Evolutionary conservation across 805 yeast genomes (phyloP).

Genomic region (Ogataea pilisensis): DNA sequence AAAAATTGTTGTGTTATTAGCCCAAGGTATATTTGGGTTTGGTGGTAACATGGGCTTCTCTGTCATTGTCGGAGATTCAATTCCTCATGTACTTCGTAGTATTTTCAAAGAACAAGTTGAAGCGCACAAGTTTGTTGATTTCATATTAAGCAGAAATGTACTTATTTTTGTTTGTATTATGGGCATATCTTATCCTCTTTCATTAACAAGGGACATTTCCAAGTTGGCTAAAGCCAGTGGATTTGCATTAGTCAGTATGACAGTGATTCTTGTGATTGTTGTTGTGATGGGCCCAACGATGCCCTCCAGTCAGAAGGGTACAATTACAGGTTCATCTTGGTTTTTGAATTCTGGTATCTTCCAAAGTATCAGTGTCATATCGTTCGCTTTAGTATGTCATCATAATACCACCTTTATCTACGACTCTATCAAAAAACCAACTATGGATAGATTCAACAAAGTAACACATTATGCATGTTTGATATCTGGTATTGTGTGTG

Average conservation of each 20-base stretch:
- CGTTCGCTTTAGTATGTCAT: slow-evolving; percentile 94
- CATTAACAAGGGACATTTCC: slow-evolving; percentile 76
- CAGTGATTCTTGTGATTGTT: slow-evolving; percentile 69
- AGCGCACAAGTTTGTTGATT: slow-evolving; percentile 36
- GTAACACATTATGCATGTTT: slow-evolving; percentile 83
- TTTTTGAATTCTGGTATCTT: slow-evolving; percentile 63
- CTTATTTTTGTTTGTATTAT: slow-evolving; percentile 67
- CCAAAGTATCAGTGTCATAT: slow-evolving; percentile 90
- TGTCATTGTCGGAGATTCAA: slow-evolving; percentile 90
- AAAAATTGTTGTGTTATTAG: slow-evolving; percentile 56
- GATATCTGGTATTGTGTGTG: slow-evolving; percentile 76
- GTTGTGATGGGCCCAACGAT: slow-evolving; percentile 67
- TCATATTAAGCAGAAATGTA: slow-evolving; percentile 63
- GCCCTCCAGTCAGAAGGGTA: slow-evolving; percentile 44
- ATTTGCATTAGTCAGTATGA: slow-evolving; percentile 82
- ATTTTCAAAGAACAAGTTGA: slow-evolving; percentile 48
- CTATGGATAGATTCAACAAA: slow-evolving; percentile 66
- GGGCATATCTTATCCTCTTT: slow-evolving; percentile 76
- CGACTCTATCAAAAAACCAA: slow-evolving; percentile 74
- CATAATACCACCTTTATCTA: slow-evolving; percentile 90
- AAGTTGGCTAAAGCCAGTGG: slow-evolving; percentile 84
- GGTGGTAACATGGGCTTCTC: slow-evolving; percentile 95
- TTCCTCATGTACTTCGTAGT: slow-evolving; percentile 81
- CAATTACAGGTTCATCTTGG: slow-evolving; percentile 40
- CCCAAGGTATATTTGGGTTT: slow-evolving; percentile 87